A percentile compares a stretch with the other conserved stretches of the same genome.
Evolutionary conservation across 108 stramenopile species (phyloP).

Genomic region (Nitzschia putrida): DNA sequence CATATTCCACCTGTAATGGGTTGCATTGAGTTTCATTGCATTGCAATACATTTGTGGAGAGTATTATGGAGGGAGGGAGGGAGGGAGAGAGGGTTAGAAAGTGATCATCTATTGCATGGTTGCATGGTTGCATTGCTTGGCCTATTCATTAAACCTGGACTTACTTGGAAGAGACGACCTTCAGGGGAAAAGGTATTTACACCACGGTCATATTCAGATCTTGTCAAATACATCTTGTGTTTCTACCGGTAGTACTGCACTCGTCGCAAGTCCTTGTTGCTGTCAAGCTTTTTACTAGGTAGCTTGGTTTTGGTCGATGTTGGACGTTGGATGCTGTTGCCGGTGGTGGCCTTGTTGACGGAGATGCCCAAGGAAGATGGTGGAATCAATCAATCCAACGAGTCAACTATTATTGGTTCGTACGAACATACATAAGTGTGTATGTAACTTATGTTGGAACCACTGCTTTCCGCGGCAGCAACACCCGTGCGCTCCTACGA

Average conservation of each 20-base stretch:
- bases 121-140: neutral
- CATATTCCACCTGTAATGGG: conserved; percentile 88
- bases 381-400: neutral
- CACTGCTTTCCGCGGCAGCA: neutral
- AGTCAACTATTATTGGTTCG: neutral
- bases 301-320: too few species aligned
- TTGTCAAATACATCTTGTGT: conserved; percentile 88
- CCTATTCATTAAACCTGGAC: neutral
- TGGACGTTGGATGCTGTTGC: neutral
- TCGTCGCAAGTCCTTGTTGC: too few species aligned
- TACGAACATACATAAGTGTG: neutral
- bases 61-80: neutral
- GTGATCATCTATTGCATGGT: neutral
- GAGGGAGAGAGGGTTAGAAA: neutral
- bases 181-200: conserved; percentile 99
- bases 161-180: conserved; percentile 95
- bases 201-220: conserved; percentile 98
- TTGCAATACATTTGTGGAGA: neutral
- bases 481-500: neutral
- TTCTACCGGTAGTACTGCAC: neutral
- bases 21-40: neutral
- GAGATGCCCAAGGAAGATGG: conserved; percentile 1
- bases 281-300: too few species aligned
- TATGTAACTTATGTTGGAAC: neutral
- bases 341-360: neutral